Evolutionary conservation across 352 stramenopile species (phyloP).

Genomic region (Pelagophyceae sp.): DNA sequence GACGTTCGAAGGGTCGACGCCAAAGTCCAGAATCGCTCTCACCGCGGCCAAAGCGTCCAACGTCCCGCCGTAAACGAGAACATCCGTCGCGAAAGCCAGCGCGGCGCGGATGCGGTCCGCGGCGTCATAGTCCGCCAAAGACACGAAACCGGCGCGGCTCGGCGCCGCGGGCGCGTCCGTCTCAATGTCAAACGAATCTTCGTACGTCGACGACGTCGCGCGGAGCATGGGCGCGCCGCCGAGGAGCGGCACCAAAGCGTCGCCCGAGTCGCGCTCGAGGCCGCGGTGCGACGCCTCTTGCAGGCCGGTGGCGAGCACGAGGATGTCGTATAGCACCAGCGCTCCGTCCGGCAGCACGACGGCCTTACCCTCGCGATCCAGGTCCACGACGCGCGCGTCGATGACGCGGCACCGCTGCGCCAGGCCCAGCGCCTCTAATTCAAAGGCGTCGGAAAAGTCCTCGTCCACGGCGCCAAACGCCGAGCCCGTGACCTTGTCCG

Average conservation of each 20-base stretch:
- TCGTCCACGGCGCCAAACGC: slow-evolving; percentile 31
- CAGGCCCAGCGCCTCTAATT: slow-evolving; percentile 50
- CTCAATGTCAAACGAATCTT: background rate
- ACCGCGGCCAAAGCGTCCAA: slow-evolving; percentile 33
- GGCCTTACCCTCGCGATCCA: slow-evolving; percentile 57
- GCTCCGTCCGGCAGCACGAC: slow-evolving; percentile 66
- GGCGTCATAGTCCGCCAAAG: background rate
- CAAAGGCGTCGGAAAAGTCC: slow-evolving; percentile 29
- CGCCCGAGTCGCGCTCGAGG: background rate
- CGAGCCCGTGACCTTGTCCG: background rate
- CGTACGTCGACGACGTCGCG: background rate
- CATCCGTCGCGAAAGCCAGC: too few relatives aligned
- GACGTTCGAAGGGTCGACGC: slow-evolving; percentile 29
- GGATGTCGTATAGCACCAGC: slow-evolving; percentile 65
- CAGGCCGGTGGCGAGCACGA: slow-evolving; percentile 63
- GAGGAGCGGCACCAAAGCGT: background rate
- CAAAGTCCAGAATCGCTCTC: slow-evolving; percentile 28
- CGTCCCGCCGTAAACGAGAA: slow-evolving; percentile 31
- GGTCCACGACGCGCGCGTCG: slow-evolving; percentile 52
- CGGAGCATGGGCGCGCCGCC: background rate
- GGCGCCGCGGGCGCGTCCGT: background rate
- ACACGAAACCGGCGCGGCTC: background rate
- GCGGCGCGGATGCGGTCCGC: background rate
- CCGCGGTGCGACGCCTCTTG: slow-evolving; percentile 27
- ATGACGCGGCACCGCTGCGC: slow-evolving; percentile 52